Percentiles rank a stretch among this genome's conserved stretches.
phyloP scores from a whole-genome alignment of 1,284 basidiomycete genomes.

The Tylopilus sp. region DNA sequence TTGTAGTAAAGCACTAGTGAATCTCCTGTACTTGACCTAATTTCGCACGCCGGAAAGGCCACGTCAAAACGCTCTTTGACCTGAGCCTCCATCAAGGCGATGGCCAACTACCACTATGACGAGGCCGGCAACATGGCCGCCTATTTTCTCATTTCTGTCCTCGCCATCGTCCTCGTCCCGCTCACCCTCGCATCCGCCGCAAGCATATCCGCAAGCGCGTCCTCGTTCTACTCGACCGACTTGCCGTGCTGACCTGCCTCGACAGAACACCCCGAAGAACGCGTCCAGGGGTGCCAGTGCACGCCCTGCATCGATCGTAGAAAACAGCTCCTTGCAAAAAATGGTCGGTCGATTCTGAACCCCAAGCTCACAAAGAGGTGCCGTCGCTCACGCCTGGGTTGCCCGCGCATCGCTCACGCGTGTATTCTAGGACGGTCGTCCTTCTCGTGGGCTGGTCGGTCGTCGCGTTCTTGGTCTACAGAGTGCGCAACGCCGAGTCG shows the following conservation, averaged over 20 bases:
- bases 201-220: constrained; percentile 41
- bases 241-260: constrained; percentile 1
- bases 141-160: constrained; percentile 86
- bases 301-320: constrained; percentile 62
- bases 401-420: constrained; percentile 18
- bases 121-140: constrained; percentile 86
- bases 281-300: constrained; percentile 60
- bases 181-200: constrained; percentile 58
- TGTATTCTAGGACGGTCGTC: constrained; percentile 48
- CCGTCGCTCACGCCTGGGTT: too few species aligned
- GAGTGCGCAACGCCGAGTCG: constrained; percentile 56
- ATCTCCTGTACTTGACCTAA: too few species aligned
- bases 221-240: neutral
- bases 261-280: constrained; percentile 33
- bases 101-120: constrained; percentile 85
- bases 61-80: neutral
- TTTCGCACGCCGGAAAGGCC: neutral
- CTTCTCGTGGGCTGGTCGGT: constrained; percentile 75
- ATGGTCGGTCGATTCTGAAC: constrained; percentile 45
- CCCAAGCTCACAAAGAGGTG: constrained; percentile 49
- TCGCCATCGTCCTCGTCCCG: constrained; percentile 78
- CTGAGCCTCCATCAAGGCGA: constrained; percentile 29
- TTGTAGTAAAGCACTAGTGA: too few species aligned
- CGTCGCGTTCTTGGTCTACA: constrained; percentile 69
- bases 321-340: constrained; percentile 44